Conservation (phyloP, 768 basidiomycete genomes). For the Auricularia sp. region DNA sequence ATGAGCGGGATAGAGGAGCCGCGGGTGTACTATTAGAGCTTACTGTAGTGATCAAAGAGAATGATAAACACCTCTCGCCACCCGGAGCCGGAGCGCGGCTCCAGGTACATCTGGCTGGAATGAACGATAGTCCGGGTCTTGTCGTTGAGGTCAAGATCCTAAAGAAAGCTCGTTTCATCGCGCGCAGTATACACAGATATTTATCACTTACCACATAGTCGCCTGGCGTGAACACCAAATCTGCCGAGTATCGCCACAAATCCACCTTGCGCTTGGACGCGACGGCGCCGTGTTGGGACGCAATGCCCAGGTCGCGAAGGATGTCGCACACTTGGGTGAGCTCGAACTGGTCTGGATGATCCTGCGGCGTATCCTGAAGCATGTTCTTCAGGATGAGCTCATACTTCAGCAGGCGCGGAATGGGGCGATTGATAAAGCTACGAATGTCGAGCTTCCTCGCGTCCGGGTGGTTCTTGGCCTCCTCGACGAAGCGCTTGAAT, state of each 20-base stretch:
- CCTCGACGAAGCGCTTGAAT: slow-evolving; percentile 82
- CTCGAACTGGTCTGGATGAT: slow-evolving; percentile 67
- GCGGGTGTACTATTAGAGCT: slow-evolving; percentile 24
- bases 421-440: slow-evolving; percentile 85
- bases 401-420: slow-evolving; percentile 82
- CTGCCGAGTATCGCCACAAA: slow-evolving; percentile 75
- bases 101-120: slow-evolving; percentile 70
- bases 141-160: slow-evolving; percentile 85
- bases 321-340: slow-evolving; percentile 86
- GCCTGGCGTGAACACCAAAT: slow-evolving; percentile 69
- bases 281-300: slow-evolving; percentile 76
- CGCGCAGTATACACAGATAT: not conserved
- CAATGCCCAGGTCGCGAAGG: slow-evolving; percentile 77
- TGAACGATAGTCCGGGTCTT: slow-evolving; percentile 77
- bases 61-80: slow-evolving; percentile 87
- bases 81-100: slow-evolving; percentile 79
- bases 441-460: slow-evolving; percentile 88
- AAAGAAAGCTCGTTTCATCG: slow-evolving; percentile 5
- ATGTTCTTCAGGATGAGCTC: slow-evolving; percentile 76
- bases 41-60: slow-evolving; percentile 91
- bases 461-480: slow-evolving; percentile 55
- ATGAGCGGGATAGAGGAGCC: not conserved
- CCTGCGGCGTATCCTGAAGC: slow-evolving; percentile 59
- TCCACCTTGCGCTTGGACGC: slow-evolving; percentile 85
- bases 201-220: slow-evolving; percentile 46